A percentile compares a stretch with the other conserved stretches of the same genome.
Conservation (phyloP, 2,329 filamentous ascomycete genomes). For the Phoma herbarum region DNA sequence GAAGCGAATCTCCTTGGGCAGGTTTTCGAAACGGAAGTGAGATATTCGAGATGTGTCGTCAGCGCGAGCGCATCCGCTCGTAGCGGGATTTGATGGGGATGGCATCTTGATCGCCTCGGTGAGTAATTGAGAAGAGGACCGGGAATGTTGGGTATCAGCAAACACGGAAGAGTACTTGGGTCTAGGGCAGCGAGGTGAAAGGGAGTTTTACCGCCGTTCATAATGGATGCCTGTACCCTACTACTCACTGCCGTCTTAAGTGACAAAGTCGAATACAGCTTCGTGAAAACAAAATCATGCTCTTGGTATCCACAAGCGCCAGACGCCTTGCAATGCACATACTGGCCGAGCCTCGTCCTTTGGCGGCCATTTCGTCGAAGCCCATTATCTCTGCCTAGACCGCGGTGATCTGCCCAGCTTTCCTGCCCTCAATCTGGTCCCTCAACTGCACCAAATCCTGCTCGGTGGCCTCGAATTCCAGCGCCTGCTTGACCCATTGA, state of each 20-base stretch:
- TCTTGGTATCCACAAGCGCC: conserved; percentile 23
- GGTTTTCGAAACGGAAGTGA: not conserved
- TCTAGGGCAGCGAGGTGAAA: too few species aligned
- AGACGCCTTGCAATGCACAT: conserved; percentile 37
- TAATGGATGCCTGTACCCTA: too few species aligned
- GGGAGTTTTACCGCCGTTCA: not conserved
- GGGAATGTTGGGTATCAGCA: too few species aligned
- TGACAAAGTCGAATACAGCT: too few species aligned
- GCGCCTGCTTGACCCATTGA: conserved; percentile 76
- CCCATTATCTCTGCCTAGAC: not conserved
- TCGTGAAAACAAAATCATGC: conserved; percentile 12
- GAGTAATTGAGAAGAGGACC: too few species aligned
- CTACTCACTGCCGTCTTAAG: not conserved
- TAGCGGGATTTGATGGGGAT: not conserved
- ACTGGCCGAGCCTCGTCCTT: not conserved
- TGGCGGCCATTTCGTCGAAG: not conserved
- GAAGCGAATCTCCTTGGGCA: not conserved
- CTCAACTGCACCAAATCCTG: conserved; percentile 50
- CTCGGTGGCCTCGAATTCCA: conserved; percentile 80
- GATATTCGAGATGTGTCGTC: not conserved
- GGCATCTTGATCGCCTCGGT: too few species aligned
- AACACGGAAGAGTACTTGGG: too few species aligned
- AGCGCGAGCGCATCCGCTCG: too few species aligned
- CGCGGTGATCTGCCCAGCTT: conserved; percentile 20
- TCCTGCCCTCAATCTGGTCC: conserved; percentile 59